These are phyloP conservation scores for Macadamia tetraphylla DNA, from an alignment of 164 flowering plant species.

Conservation along the genomic window DNA sequence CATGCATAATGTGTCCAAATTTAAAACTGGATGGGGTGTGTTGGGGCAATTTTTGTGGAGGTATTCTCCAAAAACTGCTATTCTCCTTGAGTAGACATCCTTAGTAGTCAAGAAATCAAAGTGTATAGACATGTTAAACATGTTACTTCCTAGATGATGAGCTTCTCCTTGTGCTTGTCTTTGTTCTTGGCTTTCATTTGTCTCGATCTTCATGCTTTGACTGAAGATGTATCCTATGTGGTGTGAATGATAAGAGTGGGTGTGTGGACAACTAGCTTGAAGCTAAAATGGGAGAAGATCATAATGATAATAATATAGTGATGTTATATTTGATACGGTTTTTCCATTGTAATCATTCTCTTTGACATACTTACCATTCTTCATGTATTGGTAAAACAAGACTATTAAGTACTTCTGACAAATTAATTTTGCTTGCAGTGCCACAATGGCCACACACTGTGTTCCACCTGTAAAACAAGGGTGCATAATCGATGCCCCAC, in stretches of 20 bases:
- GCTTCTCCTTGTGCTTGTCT: too few relatives aligned
- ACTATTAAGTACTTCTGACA: neutral
- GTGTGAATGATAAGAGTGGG: neutral
- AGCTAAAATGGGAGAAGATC: neutral
- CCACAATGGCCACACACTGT: constrained; percentile 55
- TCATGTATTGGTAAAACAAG: neutral
- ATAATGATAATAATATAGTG: too few relatives aligned
- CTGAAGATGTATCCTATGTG: neutral
- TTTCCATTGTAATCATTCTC: neutral
- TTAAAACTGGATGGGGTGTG: too few relatives aligned
- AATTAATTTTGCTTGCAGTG: constrained; percentile 34
- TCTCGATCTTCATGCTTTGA: too few relatives aligned
- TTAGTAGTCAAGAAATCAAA: too few relatives aligned
- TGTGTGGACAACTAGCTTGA: neutral
- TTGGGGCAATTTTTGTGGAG: too few relatives aligned
- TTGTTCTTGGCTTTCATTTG: too few relatives aligned
- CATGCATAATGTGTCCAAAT: too few relatives aligned
- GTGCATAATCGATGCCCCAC: constrained; percentile 60
- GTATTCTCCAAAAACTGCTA: too few relatives aligned
- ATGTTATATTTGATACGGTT: neutral
- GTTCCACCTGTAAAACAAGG: constrained; percentile 52
- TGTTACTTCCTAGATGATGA: too few relatives aligned
- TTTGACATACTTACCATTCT: neutral
- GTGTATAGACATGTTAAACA: too few relatives aligned
- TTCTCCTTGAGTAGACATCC: too few relatives aligned